Base-by-base conservation (phyloP, 208 protist genomes). In the Acanthamoeba sp. region DNA sequence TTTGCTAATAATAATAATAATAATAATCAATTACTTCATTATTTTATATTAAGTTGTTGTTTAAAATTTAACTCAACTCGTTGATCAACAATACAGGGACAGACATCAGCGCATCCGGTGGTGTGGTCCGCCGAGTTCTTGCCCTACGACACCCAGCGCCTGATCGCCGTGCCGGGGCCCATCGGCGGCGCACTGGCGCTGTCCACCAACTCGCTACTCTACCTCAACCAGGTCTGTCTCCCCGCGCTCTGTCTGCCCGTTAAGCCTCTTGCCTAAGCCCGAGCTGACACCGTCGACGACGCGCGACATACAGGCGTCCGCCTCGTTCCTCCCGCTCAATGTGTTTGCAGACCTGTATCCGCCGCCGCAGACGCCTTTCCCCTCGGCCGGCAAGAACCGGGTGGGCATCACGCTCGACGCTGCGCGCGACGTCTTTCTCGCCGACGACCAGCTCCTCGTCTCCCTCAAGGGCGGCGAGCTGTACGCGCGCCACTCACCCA, bases 131-230 rank as follows among this genome's bases (percentile, higher is more conserved):
- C 69, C 27, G 91, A 94, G 45, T 22, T 14, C 20, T 66, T 94
- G 62, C 91, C 91, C 34, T 66, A 94, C 52, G 71, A 94, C 71
- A 52, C 50, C 27, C 38, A 55, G 9, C 36, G 42, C 12, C 50
- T 94, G 62, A 32, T 69, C 40, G n/a, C 50, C 32, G 69, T 94
- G 66, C 91, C 62, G 12, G 71, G 32, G 34, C 48, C 91, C 24
- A 66, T 94, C 40, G 91, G 88, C 24, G 91, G 91, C 20, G 91
- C 91, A 9, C 16, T 94, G 29, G 55, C 50, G 16, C 42, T 94
- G 16, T 94, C 69, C 32, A 94, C 71, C 16, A 94, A 94, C 52
- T 40, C 38, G 38, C 91, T 94, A 24, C 32, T 87, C 27, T 94
- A 94, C 32, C n/a, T 85, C 36, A 85, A 94, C n/a, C 91, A 94